phyloP scores from a whole-genome alignment of 345 rosid species.

The Populus euphratica region DNA sequence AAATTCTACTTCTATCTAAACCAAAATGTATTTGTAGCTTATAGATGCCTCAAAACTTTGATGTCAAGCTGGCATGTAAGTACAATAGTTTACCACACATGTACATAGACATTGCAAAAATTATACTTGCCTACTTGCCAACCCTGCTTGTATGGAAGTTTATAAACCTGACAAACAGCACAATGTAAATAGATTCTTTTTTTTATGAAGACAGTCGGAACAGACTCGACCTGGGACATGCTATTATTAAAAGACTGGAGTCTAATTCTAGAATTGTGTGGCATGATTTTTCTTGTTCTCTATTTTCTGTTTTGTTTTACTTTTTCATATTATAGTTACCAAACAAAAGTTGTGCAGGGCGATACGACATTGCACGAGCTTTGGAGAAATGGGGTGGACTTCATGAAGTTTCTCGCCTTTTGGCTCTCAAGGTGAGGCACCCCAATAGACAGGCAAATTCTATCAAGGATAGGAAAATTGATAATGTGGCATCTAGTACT shows the following conservation, averaged over 20 bases:
- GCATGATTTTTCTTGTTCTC: neutral
- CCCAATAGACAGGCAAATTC: constrained; percentile 49
- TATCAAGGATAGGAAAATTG: constrained; percentile 43
- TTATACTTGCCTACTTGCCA: neutral
- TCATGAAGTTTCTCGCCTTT: constrained; percentile 74
- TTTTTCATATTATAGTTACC: neutral
- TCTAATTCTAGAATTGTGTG: neutral
- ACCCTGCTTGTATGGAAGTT: neutral
- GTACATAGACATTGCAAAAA: neutral
- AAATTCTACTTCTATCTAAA: too few relatives aligned
- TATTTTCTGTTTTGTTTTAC: too few relatives aligned
- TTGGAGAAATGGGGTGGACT: constrained; percentile 97
- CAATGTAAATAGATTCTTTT: too few relatives aligned
- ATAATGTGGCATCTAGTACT: constrained; percentile 21
- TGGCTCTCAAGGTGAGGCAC: constrained; percentile 73
- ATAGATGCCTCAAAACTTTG: neutral
- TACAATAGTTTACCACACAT: neutral
- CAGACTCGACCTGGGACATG: neutral
- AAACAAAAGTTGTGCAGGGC: constrained; percentile 42
- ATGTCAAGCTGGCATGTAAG: neutral
- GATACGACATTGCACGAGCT: constrained; percentile 92
- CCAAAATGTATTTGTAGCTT: neutral
- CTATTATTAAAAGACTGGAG: neutral
- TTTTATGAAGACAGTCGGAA: neutral
- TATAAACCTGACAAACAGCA: too few relatives aligned